A percentile compares a stretch with the other conserved stretches of the same genome.
phyloP scores from a whole-genome alignment of 306 rosid genomes.

The Carpinus viminea region DNA sequence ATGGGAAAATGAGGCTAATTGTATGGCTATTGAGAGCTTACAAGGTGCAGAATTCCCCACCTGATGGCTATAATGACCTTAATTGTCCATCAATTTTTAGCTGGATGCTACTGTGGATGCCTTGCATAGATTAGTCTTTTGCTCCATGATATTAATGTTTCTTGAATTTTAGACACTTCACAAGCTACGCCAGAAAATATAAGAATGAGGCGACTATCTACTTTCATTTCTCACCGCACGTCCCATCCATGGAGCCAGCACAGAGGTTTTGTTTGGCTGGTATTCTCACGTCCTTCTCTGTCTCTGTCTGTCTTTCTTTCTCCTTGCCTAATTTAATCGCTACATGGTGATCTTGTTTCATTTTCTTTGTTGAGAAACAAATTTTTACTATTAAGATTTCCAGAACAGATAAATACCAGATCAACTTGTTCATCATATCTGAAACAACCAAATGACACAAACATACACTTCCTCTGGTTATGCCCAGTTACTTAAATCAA shows the following conservation, averaged over 20 bases:
- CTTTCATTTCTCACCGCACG: constrained; percentile 66
- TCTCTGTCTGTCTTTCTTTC: background rate
- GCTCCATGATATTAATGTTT: constrained; percentile 16
- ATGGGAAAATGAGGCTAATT: constrained; percentile 90
- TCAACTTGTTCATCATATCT: background rate
- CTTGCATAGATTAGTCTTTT: background rate
- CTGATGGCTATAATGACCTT: constrained; percentile 5
- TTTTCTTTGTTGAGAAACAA: constrained; percentile 3
- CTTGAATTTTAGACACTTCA: constrained; percentile 46
- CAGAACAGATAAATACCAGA: constrained; percentile 3
- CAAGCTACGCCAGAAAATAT: constrained; percentile 28
- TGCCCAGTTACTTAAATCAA: background rate
- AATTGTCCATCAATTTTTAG: constrained; percentile 10
- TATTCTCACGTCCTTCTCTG: constrained; percentile 34
- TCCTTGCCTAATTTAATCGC: constrained; percentile 8
- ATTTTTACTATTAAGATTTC: constrained; percentile 1
- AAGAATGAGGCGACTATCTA: constrained; percentile 57
- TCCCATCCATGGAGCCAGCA: constrained; percentile 93
- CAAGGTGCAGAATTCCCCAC: constrained; percentile 48
- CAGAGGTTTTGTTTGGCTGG: constrained; percentile 90
- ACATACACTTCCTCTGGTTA: background rate
- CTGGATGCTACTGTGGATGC: constrained; percentile 10
- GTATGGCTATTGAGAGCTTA: constrained; percentile 49
- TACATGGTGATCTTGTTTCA: constrained; percentile 12
- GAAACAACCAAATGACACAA: constrained; percentile 20